A percentile compares a stretch with the other conserved stretches of the same genome.
phyloP scores from a whole-genome alignment of 495 filamentous ascomycete genomes.

The Xylaria longipes region DNA sequence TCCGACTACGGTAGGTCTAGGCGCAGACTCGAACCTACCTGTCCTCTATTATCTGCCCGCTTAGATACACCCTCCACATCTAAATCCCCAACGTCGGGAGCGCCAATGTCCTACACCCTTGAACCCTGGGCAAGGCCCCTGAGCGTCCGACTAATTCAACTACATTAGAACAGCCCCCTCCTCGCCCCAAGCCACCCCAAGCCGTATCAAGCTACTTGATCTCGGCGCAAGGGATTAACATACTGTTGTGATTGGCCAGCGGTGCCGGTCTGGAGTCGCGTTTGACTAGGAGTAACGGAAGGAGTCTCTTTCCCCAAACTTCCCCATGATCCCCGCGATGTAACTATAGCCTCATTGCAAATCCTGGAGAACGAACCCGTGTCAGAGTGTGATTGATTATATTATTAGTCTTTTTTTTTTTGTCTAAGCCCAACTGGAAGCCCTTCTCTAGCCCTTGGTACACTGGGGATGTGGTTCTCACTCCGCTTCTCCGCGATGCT shows the following conservation, averaged over 20 bases:
- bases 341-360: conserved; percentile 10
- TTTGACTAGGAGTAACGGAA: conserved; percentile 22
- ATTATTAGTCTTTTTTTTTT: conserved; percentile 17
- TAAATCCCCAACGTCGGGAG: neutral
- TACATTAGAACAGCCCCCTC: neutral
- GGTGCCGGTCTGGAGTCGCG: neutral
- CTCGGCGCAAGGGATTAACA: conserved; percentile 16
- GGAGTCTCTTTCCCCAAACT: conserved; percentile 14
- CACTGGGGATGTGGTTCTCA: neutral
- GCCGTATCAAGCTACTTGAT: neutral
- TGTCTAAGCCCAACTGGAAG: conserved; percentile 4
- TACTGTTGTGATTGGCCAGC: neutral
- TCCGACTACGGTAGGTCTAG: neutral
- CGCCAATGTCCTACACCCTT: neutral
- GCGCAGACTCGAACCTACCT: neutral
- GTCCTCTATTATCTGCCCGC: neutral
- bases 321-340: conserved; percentile 20
- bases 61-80: neutral
- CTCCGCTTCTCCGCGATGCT: neutral
- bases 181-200: neutral
- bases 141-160: neutral
- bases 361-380: conserved; percentile 8
- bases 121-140: neutral
- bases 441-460: neutral
- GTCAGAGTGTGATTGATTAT: conserved; percentile 12